Conservation (phyloP, 1,284 basidiomycete genomes). For the Rhodotorula sp. region DNA sequence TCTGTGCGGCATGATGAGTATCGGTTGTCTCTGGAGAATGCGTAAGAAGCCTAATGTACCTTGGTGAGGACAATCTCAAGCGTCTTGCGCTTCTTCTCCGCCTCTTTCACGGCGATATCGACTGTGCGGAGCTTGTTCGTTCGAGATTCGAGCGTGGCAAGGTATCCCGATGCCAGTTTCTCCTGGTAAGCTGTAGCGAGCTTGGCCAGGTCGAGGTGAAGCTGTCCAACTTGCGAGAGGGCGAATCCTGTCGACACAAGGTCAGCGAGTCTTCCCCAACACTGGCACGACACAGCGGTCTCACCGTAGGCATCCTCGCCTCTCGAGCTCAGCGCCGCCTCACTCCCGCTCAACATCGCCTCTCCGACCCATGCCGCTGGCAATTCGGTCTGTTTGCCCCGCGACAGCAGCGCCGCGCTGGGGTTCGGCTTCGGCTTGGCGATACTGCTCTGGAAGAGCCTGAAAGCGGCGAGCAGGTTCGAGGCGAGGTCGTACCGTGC, state of each 20-base stretch:
- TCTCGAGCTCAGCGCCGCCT: not conserved
- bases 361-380: conserved; percentile 8
- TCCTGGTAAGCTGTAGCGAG: not conserved
- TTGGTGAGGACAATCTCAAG: conserved; percentile 19
- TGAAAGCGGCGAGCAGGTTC: conserved; percentile 3
- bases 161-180: not conserved
- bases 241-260: not conserved
- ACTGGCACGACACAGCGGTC: too few relatives aligned
- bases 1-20: not conserved
- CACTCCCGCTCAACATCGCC: not conserved
- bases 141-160: conserved; percentile 7
- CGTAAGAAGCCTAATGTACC: not conserved
- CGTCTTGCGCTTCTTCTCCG: conserved; percentile 20
- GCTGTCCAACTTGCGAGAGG: conserved; percentile 6
- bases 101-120: conserved; percentile 16
- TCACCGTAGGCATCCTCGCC: not conserved
- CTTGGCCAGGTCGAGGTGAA: conserved; percentile 3
- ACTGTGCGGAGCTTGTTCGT: conserved; percentile 7
- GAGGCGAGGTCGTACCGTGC: not conserved
- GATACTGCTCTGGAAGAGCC: not conserved
- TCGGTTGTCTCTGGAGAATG: not conserved
- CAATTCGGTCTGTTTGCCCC: not conserved
- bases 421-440: conserved; percentile 13
- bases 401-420: not conserved
- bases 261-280: not conserved